Conservation (phyloP, 371 early-diverging fungal genomes). For the Mucor lusitanicus region DNA sequence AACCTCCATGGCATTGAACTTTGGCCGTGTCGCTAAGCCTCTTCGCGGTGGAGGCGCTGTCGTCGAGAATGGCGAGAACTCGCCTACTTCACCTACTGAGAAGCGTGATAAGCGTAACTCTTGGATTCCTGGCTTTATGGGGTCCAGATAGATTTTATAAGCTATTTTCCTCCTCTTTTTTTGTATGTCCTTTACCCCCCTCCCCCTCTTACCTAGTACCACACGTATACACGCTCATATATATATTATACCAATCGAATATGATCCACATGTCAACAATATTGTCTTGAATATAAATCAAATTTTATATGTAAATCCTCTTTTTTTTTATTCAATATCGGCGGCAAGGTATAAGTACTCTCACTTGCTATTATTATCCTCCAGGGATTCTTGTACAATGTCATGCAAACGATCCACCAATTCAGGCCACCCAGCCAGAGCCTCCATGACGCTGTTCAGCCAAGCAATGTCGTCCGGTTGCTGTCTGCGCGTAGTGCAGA, state of each 20-base stretch:
- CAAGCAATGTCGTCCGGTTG: conserved; percentile 49
- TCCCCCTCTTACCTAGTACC: not conserved
- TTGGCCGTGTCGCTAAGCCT: conserved; percentile 90
- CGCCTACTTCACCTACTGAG: conserved; percentile 27
- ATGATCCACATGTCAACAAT: not conserved
- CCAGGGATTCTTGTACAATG: conserved; percentile 18
- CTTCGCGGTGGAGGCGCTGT: conserved; percentile 82
- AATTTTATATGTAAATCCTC: not conserved
- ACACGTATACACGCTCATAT: not conserved
- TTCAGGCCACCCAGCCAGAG: conserved; percentile 44
- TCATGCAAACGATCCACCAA: conserved; percentile 38
- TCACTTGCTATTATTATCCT: not conserved
- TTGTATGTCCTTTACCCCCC: not conserved
- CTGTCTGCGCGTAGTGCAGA: conserved; percentile 36
- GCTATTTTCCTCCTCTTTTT: not conserved
- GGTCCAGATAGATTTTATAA: conserved; percentile 29
- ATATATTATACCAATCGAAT: not conserved
- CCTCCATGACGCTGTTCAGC: conserved; percentile 31
- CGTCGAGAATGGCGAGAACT: conserved; percentile 10
- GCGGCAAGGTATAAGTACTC: not conserved
- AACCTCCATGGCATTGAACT: conserved; percentile 59
- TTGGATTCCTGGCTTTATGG: conserved; percentile 45
- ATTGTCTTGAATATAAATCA: not conserved
- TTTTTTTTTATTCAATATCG: not conserved
- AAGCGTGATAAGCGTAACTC: conserved; percentile 34